Percentiles rank a stretch among this genome's conserved stretches.
These are phyloP conservation scores for Rhizopus stolonifer DNA, from an alignment of 371 early-diverging fungal genomes.

Conservation along the genomic window DNA sequence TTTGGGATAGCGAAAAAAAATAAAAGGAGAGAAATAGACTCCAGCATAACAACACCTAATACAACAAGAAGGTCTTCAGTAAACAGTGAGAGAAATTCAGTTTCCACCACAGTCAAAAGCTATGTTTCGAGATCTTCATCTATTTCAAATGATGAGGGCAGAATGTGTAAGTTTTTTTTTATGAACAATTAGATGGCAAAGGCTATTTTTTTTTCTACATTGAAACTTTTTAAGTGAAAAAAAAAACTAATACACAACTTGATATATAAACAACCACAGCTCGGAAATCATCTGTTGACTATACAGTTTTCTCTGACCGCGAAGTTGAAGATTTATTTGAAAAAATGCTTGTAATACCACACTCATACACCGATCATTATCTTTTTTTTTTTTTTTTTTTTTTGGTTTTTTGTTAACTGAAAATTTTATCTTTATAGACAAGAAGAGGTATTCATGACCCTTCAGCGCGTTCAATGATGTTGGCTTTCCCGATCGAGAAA, in stretches of 20 bases:
- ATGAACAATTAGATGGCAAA: too few species aligned
- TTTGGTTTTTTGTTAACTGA: background rate
- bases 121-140: slow-evolving; percentile 26
- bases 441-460: slow-evolving; percentile 49
- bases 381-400: slow-evolving; percentile 1
- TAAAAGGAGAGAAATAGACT: slow-evolving; percentile 19
- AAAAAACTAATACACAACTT: slow-evolving; percentile 7
- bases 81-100: slow-evolving; percentile 14
- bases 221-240: too few species aligned
- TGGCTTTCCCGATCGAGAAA: slow-evolving; percentile 46
- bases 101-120: slow-evolving; percentile 15
- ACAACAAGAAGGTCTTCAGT: slow-evolving; percentile 10
- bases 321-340: slow-evolving; percentile 51
- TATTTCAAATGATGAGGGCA: slow-evolving; percentile 20
- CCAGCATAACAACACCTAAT: slow-evolving; percentile 14
- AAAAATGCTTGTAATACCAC: slow-evolving; percentile 45
- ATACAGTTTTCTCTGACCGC: slow-evolving; percentile 14
- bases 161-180: slow-evolving; percentile 3
- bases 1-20: slow-evolving; percentile 26
- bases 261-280: slow-evolving; percentile 6
- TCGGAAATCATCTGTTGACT: slow-evolving; percentile 15
- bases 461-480: slow-evolving; percentile 37
- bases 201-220: too few species aligned
- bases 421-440: slow-evolving; percentile 36
- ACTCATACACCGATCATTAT: background rate